A percentile compares a stretch with the other conserved stretches of the same genome.
Evolutionary conservation across 2,329 filamentous ascomycete genomes (phyloP).

Genomic region (Stenocarpella maydis): DNA sequence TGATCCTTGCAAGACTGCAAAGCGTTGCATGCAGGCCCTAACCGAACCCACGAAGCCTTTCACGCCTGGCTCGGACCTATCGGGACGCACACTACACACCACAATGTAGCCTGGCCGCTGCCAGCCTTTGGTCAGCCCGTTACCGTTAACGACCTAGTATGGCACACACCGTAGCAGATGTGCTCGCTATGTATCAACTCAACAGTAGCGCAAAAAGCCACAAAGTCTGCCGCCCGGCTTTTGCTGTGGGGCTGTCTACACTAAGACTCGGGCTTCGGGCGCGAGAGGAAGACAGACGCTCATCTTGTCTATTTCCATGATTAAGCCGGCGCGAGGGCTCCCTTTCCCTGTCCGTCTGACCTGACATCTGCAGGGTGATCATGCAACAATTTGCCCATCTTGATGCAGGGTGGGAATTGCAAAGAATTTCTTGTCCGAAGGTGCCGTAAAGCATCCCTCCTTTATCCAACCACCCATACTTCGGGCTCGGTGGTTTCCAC

Average conservation of each 20-base stretch:
- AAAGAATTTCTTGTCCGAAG: conserved; percentile 8
- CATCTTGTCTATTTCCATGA: neutral
- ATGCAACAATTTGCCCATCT: conserved; percentile 7
- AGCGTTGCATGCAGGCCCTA: conserved; percentile 8
- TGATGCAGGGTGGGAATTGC: conserved; percentile 3
- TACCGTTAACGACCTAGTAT: neutral
- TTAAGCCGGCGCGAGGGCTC: neutral
- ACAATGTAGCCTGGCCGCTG: neutral
- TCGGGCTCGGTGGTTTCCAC: conserved; percentile 13
- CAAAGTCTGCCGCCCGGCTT: neutral
- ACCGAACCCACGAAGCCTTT: conserved; percentile 15
- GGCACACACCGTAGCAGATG: neutral
- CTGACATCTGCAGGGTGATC: conserved; percentile 16
- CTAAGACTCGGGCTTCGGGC: conserved; percentile 1
- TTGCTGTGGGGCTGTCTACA: conserved; percentile 7
- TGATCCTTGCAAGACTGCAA: conserved; percentile 16
- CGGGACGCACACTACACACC: too few species aligned
- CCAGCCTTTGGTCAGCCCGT: conserved; percentile 2
- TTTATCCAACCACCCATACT: neutral
- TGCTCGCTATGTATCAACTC: neutral
- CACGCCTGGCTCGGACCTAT: neutral
- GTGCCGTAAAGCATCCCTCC: conserved; percentile 16
- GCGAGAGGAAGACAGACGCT: neutral
- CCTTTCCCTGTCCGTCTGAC: conserved; percentile 18
- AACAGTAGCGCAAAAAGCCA: too few species aligned